Evolutionary conservation across 192 early-diverging fungal species (phyloP).

Genomic region (Mortierella alpina): DNA sequence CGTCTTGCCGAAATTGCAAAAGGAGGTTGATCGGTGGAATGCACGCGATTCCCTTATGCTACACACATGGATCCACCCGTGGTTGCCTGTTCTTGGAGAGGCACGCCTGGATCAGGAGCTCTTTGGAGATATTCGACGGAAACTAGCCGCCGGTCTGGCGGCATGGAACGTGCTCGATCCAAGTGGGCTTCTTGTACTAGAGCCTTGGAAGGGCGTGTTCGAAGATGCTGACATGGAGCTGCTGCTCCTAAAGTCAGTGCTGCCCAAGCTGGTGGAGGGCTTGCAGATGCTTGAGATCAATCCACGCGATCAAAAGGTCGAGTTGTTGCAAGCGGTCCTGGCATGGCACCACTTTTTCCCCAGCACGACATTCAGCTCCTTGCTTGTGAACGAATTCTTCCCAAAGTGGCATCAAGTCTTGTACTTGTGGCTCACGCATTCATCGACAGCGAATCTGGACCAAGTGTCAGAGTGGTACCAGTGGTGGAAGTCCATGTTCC

Average conservation of each 20-base stretch:
- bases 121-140: constrained; percentile 68
- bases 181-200: constrained; percentile 59
- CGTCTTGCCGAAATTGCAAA: constrained; percentile 79
- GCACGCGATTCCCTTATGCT: constrained; percentile 67
- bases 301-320: constrained; percentile 75
- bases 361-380: constrained; percentile 60
- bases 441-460: constrained; percentile 36
- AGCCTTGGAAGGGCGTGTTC: constrained; percentile 79
- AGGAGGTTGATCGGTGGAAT: constrained; percentile 73
- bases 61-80: constrained; percentile 85
- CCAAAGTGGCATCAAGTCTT: constrained; percentile 80
- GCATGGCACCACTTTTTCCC: constrained; percentile 72
- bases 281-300: constrained; percentile 76
- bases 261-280: constrained; percentile 76
- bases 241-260: constrained; percentile 68
- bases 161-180: constrained; percentile 76
- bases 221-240: constrained; percentile 65
- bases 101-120: constrained; percentile 59
- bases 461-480: constrained; percentile 54
- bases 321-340: constrained; percentile 71
- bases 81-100: constrained; percentile 76
- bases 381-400: constrained; percentile 84
- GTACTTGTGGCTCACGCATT: constrained; percentile 73
- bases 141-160: constrained; percentile 63
- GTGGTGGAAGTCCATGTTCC: constrained; percentile 71